These are phyloP conservation scores for Mortierella sp. DNA, from an alignment of 371 early-diverging fungal species.

Conservation along the genomic window DNA sequence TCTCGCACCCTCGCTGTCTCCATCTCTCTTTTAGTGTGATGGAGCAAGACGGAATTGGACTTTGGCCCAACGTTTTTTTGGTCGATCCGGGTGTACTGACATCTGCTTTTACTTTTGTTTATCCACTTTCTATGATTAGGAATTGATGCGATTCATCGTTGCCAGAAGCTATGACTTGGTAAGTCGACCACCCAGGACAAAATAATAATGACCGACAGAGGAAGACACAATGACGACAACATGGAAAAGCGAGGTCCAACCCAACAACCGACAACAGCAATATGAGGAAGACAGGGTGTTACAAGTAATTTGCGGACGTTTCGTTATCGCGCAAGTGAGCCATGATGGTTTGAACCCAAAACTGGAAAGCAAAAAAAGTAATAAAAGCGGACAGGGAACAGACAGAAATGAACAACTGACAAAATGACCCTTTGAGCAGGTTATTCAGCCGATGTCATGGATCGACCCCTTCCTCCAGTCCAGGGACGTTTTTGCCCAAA, in stretches of 20 bases:
- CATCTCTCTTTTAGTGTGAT: slow-evolving; percentile 2
- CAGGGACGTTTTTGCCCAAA: slow-evolving; percentile 3
- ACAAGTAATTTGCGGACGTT: background rate
- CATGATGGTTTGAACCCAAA: slow-evolving; percentile 9
- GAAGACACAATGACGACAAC: slow-evolving; percentile 1
- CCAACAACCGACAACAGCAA: background rate
- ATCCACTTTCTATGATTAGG: slow-evolving; percentile 38
- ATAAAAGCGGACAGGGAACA: too few species aligned
- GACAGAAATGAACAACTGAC: background rate
- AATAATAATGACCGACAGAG: slow-evolving; percentile 1
- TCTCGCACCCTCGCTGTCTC: background rate
- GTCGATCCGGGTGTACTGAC: slow-evolving; percentile 3
- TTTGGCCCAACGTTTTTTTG: background rate
- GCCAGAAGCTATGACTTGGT: slow-evolving; percentile 73
- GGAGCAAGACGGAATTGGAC: background rate
- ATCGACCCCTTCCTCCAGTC: background rate
- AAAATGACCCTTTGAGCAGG: background rate
- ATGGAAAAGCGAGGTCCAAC: background rate
- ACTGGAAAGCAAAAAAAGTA: background rate
- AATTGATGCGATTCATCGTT: slow-evolving; percentile 70
- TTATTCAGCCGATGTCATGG: slow-evolving; percentile 2
- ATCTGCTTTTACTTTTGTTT: slow-evolving; percentile 9
- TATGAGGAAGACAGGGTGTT: background rate
- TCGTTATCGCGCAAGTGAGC: background rate
- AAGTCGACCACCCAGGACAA: slow-evolving; percentile 31